A percentile compares a stretch with the other conserved stretches of the same genome.
Conservation (phyloP, 176 grass and related monocot species). For the Chrysopogon serrulatus region DNA sequence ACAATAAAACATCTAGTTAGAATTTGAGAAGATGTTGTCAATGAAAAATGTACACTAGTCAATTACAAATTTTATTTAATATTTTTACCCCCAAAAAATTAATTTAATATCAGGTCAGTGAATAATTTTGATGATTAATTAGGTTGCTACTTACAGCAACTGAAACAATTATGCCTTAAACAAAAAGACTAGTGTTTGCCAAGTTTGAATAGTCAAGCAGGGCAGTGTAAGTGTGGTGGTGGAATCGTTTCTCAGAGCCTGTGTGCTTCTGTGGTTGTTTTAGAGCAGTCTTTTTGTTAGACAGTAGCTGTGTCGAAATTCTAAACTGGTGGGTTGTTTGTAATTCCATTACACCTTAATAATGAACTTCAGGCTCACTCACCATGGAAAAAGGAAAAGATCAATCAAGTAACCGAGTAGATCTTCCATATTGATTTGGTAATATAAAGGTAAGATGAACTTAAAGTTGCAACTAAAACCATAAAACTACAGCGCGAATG, state of each 20-base stretch:
- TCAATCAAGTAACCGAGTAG: background rate
- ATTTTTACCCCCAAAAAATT: background rate
- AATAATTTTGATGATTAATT: slow-evolving; percentile 11
- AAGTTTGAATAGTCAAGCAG: background rate
- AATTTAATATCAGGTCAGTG: background rate
- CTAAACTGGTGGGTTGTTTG: background rate
- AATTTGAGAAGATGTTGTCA: background rate
- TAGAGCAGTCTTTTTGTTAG: background rate
- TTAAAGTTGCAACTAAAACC: background rate
- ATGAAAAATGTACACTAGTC: background rate
- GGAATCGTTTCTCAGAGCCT: background rate
- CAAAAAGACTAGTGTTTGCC: background rate
- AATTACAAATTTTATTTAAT: background rate
- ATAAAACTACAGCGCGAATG: background rate
- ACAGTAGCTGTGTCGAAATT: background rate
- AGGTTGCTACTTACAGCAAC: background rate
- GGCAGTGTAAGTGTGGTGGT: background rate
- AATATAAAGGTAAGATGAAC: slow-evolving; percentile 3
- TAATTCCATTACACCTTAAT: background rate
- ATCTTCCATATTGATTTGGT: background rate
- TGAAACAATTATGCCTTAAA: background rate
- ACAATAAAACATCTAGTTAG: background rate
- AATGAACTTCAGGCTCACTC: background rate
- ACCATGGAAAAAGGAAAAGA: background rate
- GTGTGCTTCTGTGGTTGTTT: background rate